Base-by-base conservation (phyloP, 75 land plant genomes). In the Isoetes taiwanensis region DNA sequence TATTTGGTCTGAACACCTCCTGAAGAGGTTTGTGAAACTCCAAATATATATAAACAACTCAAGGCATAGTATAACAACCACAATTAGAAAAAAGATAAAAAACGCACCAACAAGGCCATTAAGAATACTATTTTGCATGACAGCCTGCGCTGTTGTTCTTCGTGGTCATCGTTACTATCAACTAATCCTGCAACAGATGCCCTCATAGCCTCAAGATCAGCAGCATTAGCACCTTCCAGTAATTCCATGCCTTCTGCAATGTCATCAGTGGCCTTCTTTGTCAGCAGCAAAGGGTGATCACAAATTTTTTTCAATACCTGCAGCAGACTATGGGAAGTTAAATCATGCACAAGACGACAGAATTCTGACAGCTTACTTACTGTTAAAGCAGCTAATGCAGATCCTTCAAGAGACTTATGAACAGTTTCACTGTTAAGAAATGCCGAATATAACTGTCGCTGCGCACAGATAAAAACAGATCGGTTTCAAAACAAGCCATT, bases 261-360 rank as follows among this genome's bases (percentile, higher is more conserved):
- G 52, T 78, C 91, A 62, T 82, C 86, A 52, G 96, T 83, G 41
- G 91, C 99, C 62, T 79, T 77, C 61, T 84, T 73, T 54, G 99
- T 94, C 62, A 94, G 71, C 17, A 94, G 80, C 27, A 67, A 64
- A 34, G 99, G 99, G 65, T 94, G 99, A 59, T 94, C 99, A 73
- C 99, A 94, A 56, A 94, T 94, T 57, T 94, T 94, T 62, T 94
- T 94, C 70, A 94, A 60, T 5, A 94, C 79, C 99, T 94, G 78
- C 28, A 30, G 3, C 31, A 21, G 17, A 11, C 19, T 48, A 12
- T 19, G 19, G 10, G 17, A 19, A 12, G 52, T 12, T 9, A 48
- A 11, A 12, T 12, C 19, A 48, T 48, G 17, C n/a, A n/a, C n/a
- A n/a, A n/a, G n/a, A n/a, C n/a, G n/a, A n/a, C n/a, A n/a, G n/a